phyloP scores from a whole-genome alignment of 2,329 filamentous ascomycete genomes.

The Stemphylium beticola region DNA sequence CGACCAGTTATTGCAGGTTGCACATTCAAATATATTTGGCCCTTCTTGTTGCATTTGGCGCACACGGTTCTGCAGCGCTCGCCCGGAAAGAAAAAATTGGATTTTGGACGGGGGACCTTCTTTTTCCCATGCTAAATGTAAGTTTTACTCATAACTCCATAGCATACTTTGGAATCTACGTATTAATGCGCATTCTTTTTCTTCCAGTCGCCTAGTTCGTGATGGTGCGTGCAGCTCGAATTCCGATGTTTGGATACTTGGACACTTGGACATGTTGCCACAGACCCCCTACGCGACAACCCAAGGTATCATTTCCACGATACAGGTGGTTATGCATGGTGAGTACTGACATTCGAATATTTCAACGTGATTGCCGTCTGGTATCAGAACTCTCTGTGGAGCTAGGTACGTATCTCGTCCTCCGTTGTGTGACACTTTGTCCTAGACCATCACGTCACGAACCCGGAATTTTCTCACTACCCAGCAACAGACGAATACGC shows the following conservation, averaged over 20 bases:
- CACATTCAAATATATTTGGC: background rate
- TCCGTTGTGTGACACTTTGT: no score
- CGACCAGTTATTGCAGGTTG: background rate
- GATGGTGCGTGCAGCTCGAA: conserved; percentile 3
- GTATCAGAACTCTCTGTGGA: no score
- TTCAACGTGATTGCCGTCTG: no score
- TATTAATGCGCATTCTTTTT: conserved; percentile 21
- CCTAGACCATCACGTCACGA: no score
- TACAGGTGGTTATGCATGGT: no score
- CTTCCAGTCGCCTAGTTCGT: conserved; percentile 9
- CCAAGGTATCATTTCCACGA: no score
- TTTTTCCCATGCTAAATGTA: conserved; percentile 20
- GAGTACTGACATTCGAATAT: no score
- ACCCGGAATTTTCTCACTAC: no score
- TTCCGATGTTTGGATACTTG: background rate
- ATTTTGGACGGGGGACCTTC: background rate
- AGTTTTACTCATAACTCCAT: conserved; percentile 27
- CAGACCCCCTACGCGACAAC: background rate
- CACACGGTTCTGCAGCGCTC: background rate
- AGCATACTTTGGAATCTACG: conserved; percentile 20
- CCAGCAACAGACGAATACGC: no score
- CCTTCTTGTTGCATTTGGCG: background rate
- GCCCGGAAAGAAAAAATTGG: background rate
- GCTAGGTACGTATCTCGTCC: no score
- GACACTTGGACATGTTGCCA: background rate